phyloP scores from a whole-genome alignment of 2,329 filamentous ascomycete genomes.

The Emmonsiellopsis sp. region DNA sequence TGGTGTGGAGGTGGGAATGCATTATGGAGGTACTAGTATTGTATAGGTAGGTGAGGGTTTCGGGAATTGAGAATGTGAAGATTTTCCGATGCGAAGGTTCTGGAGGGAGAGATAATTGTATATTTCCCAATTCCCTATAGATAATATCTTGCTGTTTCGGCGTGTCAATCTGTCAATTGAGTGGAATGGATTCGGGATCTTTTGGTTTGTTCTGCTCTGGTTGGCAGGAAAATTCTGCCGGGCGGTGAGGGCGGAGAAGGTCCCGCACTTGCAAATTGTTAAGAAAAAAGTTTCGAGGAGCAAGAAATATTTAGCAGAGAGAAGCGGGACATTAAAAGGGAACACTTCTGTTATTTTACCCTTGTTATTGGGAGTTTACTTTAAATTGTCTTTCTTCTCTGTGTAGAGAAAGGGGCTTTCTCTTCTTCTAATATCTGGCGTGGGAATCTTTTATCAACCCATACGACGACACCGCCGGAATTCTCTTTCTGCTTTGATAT shows the following conservation, averaged over 20 bases:
- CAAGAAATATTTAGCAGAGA: no score
- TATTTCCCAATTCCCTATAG: no score
- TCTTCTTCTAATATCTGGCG: not conserved
- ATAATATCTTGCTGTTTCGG: no score
- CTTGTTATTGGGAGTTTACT: not conserved
- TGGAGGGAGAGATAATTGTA: no score
- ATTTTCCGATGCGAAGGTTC: no score
- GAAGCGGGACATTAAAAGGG: not conserved
- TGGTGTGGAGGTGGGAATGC: conserved; percentile 96
- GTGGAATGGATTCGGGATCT: no score
- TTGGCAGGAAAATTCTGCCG: conserved; percentile 20
- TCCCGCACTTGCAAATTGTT: conserved; percentile 2
- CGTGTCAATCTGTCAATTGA: no score
- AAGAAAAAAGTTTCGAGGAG: conserved; percentile 1
- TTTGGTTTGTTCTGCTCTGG: no score
- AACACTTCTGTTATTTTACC: not conserved
- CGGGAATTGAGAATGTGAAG: not conserved
- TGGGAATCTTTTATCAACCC: not conserved
- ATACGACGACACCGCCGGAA: not conserved
- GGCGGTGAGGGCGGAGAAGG: conserved; percentile 16
- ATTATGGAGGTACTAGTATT: conserved; percentile 43
- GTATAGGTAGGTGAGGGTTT: not conserved
- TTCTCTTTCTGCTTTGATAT: not conserved
- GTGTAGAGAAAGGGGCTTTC: not conserved
- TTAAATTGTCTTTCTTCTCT: not conserved